A percentile compares a stretch with the other conserved stretches of the same genome.
phyloP scores from a whole-genome alignment of 108 stramenopile genomes.

The Fistulifera solaris region DNA sequence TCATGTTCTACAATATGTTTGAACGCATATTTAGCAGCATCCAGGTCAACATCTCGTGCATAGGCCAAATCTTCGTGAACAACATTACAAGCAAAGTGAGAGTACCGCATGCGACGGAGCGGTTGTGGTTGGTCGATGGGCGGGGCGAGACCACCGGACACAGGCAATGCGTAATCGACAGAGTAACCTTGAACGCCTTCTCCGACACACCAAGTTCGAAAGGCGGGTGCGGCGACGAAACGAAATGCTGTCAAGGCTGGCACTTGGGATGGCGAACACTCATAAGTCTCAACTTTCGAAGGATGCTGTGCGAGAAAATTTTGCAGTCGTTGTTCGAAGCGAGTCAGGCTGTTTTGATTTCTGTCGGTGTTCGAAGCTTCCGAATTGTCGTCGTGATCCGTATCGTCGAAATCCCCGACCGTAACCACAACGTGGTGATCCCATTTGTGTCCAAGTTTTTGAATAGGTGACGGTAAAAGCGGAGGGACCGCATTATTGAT shows the following conservation, averaged over 20 bases:
- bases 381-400: no score
- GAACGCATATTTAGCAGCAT: conserved; percentile 53
- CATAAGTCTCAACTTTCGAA: conserved; percentile 36
- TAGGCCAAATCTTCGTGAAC: conserved; percentile 83
- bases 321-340: conserved; percentile 51
- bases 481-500: conserved; percentile 52
- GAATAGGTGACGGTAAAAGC: conserved; percentile 40
- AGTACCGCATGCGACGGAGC: conserved; percentile 76
- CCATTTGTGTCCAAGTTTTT: conserved; percentile 31
- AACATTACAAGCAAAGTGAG: conserved; percentile 83
- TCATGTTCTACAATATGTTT: conserved; percentile 51
- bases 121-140: conserved; percentile 26
- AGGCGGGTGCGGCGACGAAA: conserved; percentile 75
- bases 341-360: no score
- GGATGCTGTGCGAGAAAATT: conserved; percentile 43
- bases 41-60: conserved; percentile 53
- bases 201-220: conserved; percentile 71
- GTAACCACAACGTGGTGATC: conserved; percentile 68
- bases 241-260: conserved; percentile 69
- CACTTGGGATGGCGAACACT: conserved; percentile 20
- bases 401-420: conserved; percentile 73
- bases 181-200: conserved; percentile 63
- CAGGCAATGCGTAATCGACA: conserved; percentile 76
- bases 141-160: conserved; percentile 48
- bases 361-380: no score